Conservation (phyloP, 306 rosid species). For the Sicyos edulis region DNA sequence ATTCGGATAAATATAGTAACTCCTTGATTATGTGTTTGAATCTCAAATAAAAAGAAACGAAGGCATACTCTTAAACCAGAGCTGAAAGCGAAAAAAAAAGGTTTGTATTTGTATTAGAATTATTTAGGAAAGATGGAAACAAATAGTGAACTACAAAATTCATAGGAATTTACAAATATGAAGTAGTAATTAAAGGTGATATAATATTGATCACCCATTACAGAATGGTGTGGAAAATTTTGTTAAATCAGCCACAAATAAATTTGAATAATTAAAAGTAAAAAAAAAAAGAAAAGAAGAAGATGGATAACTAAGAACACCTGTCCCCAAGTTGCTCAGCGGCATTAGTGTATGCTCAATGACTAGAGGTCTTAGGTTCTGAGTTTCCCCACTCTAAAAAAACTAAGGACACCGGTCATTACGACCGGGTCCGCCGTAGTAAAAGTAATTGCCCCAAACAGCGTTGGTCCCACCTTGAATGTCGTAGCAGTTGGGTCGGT, state of each 20-base stretch:
- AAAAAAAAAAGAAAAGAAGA: background rate
- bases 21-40: no score
- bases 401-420: slow-evolving; percentile 12
- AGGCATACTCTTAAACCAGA: no score
- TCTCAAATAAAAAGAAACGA: no score
- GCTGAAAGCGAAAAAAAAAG: background rate
- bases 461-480: slow-evolving; percentile 19
- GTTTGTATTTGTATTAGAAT: background rate
- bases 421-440: slow-evolving; percentile 26
- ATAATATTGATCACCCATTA: slow-evolving; percentile 8
- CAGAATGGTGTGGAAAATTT: background rate
- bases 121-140: background rate
- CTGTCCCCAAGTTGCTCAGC: no score
- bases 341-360: no score
- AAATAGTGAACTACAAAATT: no score
- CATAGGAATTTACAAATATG: slow-evolving; percentile 14
- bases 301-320: no score
- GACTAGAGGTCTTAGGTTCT: no score
- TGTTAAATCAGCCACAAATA: background rate
- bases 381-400: no score
- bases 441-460: slow-evolving; percentile 23
- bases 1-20: no score
- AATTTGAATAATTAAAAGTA: background rate
- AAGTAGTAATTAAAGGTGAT: slow-evolving; percentile 7
- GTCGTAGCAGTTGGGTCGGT: slow-evolving; percentile 22